Conservation (phyloP, 495 filamentous ascomycete species). For the Bacidia gigantensis region DNA sequence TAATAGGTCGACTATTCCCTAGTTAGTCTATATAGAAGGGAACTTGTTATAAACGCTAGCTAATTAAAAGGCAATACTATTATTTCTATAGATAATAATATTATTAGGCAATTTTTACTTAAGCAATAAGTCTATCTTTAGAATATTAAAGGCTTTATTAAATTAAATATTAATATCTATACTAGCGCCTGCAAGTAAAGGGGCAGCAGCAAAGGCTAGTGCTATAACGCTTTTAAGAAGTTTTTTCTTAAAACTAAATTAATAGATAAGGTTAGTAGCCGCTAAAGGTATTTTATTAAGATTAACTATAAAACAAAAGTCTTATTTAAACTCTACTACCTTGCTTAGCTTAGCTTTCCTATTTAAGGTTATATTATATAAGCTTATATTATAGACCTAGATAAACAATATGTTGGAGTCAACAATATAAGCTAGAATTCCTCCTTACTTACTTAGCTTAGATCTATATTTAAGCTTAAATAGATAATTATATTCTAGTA, state of each 20-base stretch:
- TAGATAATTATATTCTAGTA: background rate
- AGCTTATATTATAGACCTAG: background rate
- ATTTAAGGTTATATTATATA: background rate
- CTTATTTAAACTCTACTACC: too few species aligned
- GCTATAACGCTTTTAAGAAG: background rate
- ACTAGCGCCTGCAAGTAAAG: too few species aligned
- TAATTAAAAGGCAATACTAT: too few species aligned
- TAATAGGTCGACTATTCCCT: background rate
- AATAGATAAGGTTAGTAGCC: background rate
- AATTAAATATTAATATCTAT: background rate
- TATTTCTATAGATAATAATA: too few species aligned
- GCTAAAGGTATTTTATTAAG: background rate
- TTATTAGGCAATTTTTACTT: too few species aligned
- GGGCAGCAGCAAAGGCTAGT: background rate
- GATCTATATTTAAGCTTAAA: background rate
- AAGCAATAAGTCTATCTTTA: background rate
- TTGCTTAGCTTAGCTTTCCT: too few species aligned
- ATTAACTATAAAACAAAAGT: too few species aligned
- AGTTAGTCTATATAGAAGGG: background rate
- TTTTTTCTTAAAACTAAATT: background rate
- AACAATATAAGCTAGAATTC: background rate
- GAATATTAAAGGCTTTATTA: too few species aligned
- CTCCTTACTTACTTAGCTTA: background rate
- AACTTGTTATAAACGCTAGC: too few species aligned
- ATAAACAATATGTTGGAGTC: background rate